Evolutionary conservation across 2,329 filamentous ascomycete genomes (phyloP), one percentile per base, ranked within the genome.

Genomic region (Talaromyces sp.): DNA sequence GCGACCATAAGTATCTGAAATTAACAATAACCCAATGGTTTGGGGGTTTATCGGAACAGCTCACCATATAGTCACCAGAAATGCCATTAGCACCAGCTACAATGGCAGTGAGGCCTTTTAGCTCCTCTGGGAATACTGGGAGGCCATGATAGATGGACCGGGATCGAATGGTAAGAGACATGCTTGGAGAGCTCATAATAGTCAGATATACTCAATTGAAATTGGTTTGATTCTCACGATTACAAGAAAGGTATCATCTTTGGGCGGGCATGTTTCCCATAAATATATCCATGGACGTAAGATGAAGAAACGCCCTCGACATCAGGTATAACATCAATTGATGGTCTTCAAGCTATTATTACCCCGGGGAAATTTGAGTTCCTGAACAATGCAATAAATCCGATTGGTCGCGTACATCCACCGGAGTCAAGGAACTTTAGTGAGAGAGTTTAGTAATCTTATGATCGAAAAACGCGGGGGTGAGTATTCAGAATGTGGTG

Each of bases 91-190:
- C 60, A 31, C 60, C 60, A 62, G 47, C 49, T 41, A 62, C 60
- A 24, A 62, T 52, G 19, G 60, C 60, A 41, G 60, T 41, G 33
- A 62, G 49, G 47, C 49, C 49, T 37, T 41, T 62, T 41, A 62
- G 49, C 60, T 62, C 60, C 60, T 1, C 14, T 52, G 60, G 60
- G 60, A 52, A 62, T 11, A 54, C 60, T 39, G 60, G 60, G 60
- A 54, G 60, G 49, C 60, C 60, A 69, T 82, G 81, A 70, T 80
- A 85, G 66, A 85, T 85, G 45, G 58, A 60, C 58, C 39, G 41
- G 13, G 58, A 60, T 60, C 37, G 58, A 49, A 60, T 60, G 58
- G 39, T 16, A 41, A 41, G 39, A 41, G 39, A n/a, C 39, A 41
- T 41, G 39, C 39, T 41, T 41, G n/a, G 39, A n/a, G 39, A 41